phyloP scores from a whole-genome alignment of 1,139 yeast species.

The Geotrichum citri-aurantii region DNA sequence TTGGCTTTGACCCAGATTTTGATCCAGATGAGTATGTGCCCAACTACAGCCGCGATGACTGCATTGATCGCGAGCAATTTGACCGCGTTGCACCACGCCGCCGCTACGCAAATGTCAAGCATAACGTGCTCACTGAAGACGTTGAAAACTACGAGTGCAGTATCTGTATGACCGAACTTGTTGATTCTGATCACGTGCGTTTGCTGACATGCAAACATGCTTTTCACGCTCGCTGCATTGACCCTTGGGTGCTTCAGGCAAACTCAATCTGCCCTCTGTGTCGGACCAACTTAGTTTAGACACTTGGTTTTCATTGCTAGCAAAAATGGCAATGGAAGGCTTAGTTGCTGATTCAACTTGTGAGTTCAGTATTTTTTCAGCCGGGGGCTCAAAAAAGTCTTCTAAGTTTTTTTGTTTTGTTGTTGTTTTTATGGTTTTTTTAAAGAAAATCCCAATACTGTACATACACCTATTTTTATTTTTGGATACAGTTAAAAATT shows the following conservation, averaged over 20 bases:
- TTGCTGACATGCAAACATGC: slow-evolving; percentile 78
- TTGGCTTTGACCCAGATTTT: slow-evolving; percentile 7
- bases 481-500: too few relatives aligned
- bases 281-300: slow-evolving; percentile 13
- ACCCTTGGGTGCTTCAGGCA: slow-evolving; percentile 72
- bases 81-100: background rate
- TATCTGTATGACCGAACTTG: slow-evolving; percentile 63
- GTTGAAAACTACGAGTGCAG: slow-evolving; percentile 1
- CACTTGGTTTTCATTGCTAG: background rate
- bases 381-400: too few relatives aligned
- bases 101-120: background rate
- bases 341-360: background rate
- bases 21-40: slow-evolving; percentile 6
- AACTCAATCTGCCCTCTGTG: slow-evolving; percentile 84
- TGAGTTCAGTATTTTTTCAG: background rate
- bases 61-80: background rate
- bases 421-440: background rate
- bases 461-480: too few relatives aligned
- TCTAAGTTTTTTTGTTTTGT: background rate
- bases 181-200: slow-evolving; percentile 58
- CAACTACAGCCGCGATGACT: background rate
- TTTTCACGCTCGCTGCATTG: slow-evolving; percentile 71
- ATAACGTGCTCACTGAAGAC: background rate
- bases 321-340: background rate
- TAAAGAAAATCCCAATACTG: too few relatives aligned